Percentiles rank a stretch among this genome's conserved stretches.
These are phyloP conservation scores for Saprolegnia diclina DNA, from an alignment of 352 stramenopile genomes.

Conservation along the genomic window DNA sequence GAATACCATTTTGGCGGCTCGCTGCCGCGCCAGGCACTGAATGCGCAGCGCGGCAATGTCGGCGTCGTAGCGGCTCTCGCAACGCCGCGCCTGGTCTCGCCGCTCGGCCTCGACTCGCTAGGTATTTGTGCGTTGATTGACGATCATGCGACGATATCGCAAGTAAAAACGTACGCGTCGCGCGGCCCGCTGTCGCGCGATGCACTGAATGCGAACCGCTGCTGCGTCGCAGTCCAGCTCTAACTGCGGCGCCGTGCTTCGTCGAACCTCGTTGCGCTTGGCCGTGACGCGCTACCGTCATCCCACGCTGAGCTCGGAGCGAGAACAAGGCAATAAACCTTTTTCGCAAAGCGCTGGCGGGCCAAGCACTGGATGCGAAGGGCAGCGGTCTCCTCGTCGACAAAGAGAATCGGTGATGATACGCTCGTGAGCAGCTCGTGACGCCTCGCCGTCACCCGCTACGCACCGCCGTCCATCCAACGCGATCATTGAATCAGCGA, in stretches of 20 bases:
- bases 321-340: not conserved
- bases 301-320: not conserved
- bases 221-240: not conserved
- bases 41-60: not conserved
- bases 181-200: not conserved
- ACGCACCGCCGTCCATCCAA: too few species aligned
- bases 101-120: not conserved
- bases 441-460: not conserved
- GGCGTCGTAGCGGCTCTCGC: too few species aligned
- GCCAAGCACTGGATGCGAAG: not conserved
- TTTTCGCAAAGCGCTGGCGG: not conserved
- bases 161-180: not conserved
- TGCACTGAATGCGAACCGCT: conserved; percentile 6
- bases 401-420: not conserved
- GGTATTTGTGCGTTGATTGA: too few species aligned
- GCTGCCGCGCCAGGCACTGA: not conserved
- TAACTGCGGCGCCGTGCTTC: not conserved
- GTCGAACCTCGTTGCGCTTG: not conserved
- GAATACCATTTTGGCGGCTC: too few species aligned
- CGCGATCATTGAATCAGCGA: too few species aligned
- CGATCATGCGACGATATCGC: too few species aligned
- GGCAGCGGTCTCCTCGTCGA: not conserved
- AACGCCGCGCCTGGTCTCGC: not conserved
- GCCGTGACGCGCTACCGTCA: not conserved
- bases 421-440: not conserved